Evolutionary conservation across 2,329 filamentous ascomycete species (phyloP), one percentile per base, ranked within the genome.

Genomic region (Ophiostoma tasmaniense): DNA sequence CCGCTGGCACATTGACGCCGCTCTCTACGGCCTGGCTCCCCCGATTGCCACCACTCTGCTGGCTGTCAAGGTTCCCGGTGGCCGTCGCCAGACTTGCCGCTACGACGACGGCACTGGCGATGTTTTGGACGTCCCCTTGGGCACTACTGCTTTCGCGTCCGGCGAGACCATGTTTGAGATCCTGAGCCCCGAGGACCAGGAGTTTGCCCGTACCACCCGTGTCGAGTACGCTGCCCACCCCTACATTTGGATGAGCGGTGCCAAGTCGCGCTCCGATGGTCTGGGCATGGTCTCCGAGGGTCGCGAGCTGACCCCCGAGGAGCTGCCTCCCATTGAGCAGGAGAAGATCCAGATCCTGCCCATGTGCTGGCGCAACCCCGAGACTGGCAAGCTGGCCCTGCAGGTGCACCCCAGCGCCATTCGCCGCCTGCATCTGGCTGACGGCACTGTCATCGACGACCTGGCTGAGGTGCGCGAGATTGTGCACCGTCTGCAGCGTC

Each of bases 1-100:
- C 78, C 82, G 90, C 70, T 93, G 90, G 90, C 90, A 93, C 76
- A 92, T 93, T 68, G 90, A 93, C 74, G 90, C 90, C 3, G 90
- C 90, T 1, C 80, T 93, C 6, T 93, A 93, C 75, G 89, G 85
- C 22, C 83, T 92, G 7, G 86, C 90, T n/a, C 90, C 90, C 2
- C 90, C 90, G 1, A 83, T 88, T 33, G 90, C 88, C 3, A 93
- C 90, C 0, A 88, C 87, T 1, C 82, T 93, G 30, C 82, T 93
- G 69, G 90, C 90, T 0, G 90, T 92, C n/a, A 82, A 83, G 52
- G 90, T 93, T 0, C 90, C 90, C 0, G 89, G 92, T 76, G 73
- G 73, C 67, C 73, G 73, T 37, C 72, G 73, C 55, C 73, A 74
- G 72, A 89, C 82, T 1, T 81, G 91, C 30, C 83, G 89, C 22